Percentiles rank a stretch among this genome's conserved stretches.
Conservation (phyloP, 202 grass and related monocot genomes). For the Musa balbisiana region DNA sequence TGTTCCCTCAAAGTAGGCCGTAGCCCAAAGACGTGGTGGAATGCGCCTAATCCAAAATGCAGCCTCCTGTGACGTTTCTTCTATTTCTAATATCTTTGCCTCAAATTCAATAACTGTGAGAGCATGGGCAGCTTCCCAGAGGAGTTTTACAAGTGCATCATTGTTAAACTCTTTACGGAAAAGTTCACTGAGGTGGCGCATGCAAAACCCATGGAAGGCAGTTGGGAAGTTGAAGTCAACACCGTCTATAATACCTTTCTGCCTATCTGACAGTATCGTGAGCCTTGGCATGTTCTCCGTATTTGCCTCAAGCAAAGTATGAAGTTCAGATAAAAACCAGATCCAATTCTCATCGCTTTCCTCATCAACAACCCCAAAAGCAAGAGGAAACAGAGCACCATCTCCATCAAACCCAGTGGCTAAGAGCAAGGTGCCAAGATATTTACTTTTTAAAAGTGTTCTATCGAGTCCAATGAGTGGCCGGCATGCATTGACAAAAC, state of each 20-base stretch:
- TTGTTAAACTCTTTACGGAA: slow-evolving; percentile 27
- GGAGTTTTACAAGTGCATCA: slow-evolving; percentile 9
- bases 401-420: slow-evolving; percentile 23
- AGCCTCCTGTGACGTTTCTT: slow-evolving; percentile 22
- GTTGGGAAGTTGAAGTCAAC: slow-evolving; percentile 24
- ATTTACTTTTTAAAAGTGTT: slow-evolving; percentile 23
- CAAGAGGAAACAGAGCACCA: slow-evolving; percentile 22
- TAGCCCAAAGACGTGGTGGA: slow-evolving; percentile 20
- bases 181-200: slow-evolving; percentile 16
- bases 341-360: slow-evolving; percentile 25
- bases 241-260: slow-evolving; percentile 23
- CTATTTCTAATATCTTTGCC: slow-evolving; percentile 21
- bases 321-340: slow-evolving; percentile 28
- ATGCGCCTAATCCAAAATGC: slow-evolving; percentile 21
- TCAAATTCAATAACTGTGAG: slow-evolving; percentile 12
- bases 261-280: slow-evolving; percentile 22
- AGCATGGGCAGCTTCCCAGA: slow-evolving; percentile 26
- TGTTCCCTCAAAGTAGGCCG: slow-evolving; percentile 20
- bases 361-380: slow-evolving; percentile 24
- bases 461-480: slow-evolving; percentile 19
- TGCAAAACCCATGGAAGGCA: slow-evolving; percentile 25
- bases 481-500: slow-evolving; percentile 17
- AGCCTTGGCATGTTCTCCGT: slow-evolving; percentile 19
- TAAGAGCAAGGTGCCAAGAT: slow-evolving; percentile 22
- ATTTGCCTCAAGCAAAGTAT: slow-evolving; percentile 17